Base-by-base conservation (phyloP, 495 filamentous ascomycete genomes). In the Clohesyomyces aquaticus region DNA sequence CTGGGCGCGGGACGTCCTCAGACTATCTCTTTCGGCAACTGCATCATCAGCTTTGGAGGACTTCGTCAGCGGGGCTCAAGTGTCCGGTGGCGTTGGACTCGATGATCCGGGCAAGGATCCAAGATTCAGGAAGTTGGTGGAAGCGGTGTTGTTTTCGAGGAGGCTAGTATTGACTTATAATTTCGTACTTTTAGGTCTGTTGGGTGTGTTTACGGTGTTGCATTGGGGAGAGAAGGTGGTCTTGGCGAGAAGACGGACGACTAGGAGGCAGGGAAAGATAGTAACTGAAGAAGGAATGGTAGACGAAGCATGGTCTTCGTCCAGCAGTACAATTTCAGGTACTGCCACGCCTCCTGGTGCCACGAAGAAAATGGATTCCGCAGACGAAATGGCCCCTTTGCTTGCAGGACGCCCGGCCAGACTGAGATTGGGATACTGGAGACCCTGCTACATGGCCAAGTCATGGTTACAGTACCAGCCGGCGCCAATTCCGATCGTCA, bases 381-480 rank as follows among this genome's bases (percentile, higher is more conserved):
- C 19, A 16, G 55, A 67, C 52, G 71, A 75, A 54, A 52, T 19
- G 9, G 61, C 28, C 4, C 69, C 71, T 16, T 59, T 75, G 22
- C 63, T 74, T 10, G 16, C 32, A 47, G 11, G 14, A 10, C 25
- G 3, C 12, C 43, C 12, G 10, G 4, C 35, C 3, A 55, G 43
- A 53, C 21, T 12, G 3, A 52, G 41, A 16, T 14, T 43, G 8
- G 23, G 55, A 21, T n/a, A 26, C 29, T 25, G 43, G 23, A 50
- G 45, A 29, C 14, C 19, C n/a, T 49, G 64, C 51, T 59, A 49
- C n/a, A 11, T 69, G 23, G 27, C 71, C 47, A 63, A 67, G 54
- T 65, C 69, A 9, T 75, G 76, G 57, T 68, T 83, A 32, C 74
- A 77, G 56, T 81, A 83, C 52, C 85, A 87, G 66, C 84, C 84